Evolutionary conservation across 768 basidiomycete genomes (phyloP), one percentile per base, ranked within the genome.

Genomic region (Hortiboletus campestris): DNA sequence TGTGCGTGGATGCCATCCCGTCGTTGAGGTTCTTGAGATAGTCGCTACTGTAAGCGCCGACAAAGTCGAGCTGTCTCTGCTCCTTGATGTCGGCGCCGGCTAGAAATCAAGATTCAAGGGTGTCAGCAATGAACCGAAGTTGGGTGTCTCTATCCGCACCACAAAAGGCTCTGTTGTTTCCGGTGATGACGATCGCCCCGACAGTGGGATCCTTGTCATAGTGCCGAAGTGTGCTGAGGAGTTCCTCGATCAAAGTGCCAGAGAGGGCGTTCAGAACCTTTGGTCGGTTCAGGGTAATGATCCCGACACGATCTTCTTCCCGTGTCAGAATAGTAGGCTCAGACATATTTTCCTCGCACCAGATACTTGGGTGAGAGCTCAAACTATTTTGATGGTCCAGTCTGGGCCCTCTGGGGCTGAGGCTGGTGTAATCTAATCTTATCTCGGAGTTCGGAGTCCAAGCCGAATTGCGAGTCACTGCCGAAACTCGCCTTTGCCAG

Each of bases 41-140:
- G 59, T 79, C 75, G 16, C 57, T 57, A 42, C 66, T 74, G 69
- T 81, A 81, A 16, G 75, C 78, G 32, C 74, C 64, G 34, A 79
- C 70, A 53, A 81, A 78, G 75, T 76, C 92, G 90, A 75, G 67
- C 28, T 92, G 89, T 72, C 90, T 94, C 91, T 98, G 97, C 72
- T 98, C 95, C 74, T 95, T 98, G 75, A 98, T 98, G 72, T 98
- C 96, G 13, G 96, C 96, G 2, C 96, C 94, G 60, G 94, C 94
- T 61, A 31, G 11, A 20, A 8, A 40, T 35, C 12, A 29, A 11
- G 22, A 8, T 36, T 35, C 12, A 29, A 11, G 22, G 1, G 34
- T 6, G 22, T 44, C 45, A n/a, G 11, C 13, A 1, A 20, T 32
- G 46, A 51, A 17, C 4, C 10, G 6, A 19, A n/a, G 6, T 19